Evolutionary conservation across 2,329 filamentous ascomycete species (phyloP).

Genomic region (Paramyrothecium sp.): DNA sequence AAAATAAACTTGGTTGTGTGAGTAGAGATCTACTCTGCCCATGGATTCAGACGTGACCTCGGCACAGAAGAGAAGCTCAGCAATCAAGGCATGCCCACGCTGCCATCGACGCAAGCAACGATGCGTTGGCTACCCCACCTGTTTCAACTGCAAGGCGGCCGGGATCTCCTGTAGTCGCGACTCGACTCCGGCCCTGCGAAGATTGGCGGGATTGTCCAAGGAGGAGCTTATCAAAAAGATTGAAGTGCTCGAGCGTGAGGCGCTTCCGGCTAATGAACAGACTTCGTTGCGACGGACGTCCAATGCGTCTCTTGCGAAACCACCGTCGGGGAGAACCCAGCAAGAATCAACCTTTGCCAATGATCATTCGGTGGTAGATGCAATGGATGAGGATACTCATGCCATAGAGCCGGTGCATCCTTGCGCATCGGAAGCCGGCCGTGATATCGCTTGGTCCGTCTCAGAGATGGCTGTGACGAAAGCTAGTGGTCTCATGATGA

Average conservation of each 20-base stretch:
- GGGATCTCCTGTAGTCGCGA: slow-evolving; percentile 4
- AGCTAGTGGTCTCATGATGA: background rate
- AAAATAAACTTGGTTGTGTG: background rate
- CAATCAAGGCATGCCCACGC: slow-evolving; percentile 8
- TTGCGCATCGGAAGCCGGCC: too few species aligned
- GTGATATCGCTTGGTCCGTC: background rate
- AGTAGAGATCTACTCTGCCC: background rate
- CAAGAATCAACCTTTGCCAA: too few species aligned
- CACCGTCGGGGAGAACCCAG: too few species aligned
- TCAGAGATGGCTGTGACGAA: background rate
- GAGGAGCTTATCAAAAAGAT: slow-evolving; percentile 7
- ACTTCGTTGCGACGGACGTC: too few species aligned
- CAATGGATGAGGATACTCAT: too few species aligned
- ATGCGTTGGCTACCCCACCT: slow-evolving; percentile 7
- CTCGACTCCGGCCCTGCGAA: slow-evolving; percentile 5
- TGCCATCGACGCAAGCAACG: slow-evolving; percentile 8
- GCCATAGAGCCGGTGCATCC: too few species aligned
- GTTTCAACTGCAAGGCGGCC: slow-evolving; percentile 6
- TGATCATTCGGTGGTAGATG: too few species aligned
- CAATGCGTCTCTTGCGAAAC: too few species aligned
- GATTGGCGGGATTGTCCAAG: slow-evolving; percentile 6
- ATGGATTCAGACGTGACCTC: background rate
- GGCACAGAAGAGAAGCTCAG: background rate
- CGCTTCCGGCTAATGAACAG: background rate
- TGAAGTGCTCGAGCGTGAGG: slow-evolving; percentile 1